Evolutionary conservation across 495 filamentous ascomycete genomes (phyloP), one percentile per base, ranked within the genome.

Genomic region (Neurospora sp.): DNA sequence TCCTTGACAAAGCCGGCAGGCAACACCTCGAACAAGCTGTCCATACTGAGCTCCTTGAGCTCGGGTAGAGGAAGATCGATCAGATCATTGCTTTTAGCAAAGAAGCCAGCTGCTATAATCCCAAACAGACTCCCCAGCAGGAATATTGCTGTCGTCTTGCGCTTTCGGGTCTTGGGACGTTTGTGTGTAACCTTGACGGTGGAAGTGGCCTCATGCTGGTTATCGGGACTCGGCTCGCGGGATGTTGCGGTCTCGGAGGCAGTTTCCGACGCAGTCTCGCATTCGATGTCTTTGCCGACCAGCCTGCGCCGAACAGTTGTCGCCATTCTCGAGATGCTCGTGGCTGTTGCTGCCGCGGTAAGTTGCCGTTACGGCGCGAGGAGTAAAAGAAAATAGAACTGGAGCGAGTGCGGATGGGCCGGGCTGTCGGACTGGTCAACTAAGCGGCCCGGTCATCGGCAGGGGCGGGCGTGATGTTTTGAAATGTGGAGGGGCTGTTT

Each of bases 101-200:
- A 94, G 80, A 96, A 91, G 48, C 92, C 88, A 4, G 94, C 94
- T 38, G 91, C 84, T 11, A 93, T 82, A 71, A 98, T 85, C 22
- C 94, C 94, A 78, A 96, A 94, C 42, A 97, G 75, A 40, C 92
- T 93, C 39, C 94, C 94, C 42, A 97, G 80, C 9, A 89, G 78
- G 83, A 98, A 98, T 46, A 97, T 92, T 69, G 94, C 88, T 2
- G 89, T 89, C 81, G 88, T 91, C 70, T 89, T 89, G 71, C 93
- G 88, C 80, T 93, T 94, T 70, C 85, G 83, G 27, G 83, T 85
- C 76, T 86, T 86, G 4, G 83, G 73, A 72, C 76, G 69, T 69
- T 80, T 73, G 78, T 81, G 75, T 81, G 86, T 70, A 76, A 87
- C 76, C 80, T 85, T 79, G 75, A 82, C 70, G 71, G 81, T 80